Percentiles rank a stretch among this genome's conserved stretches.
phyloP scores from a whole-genome alignment of 805 yeast genomes.

The Candida takata region DNA sequence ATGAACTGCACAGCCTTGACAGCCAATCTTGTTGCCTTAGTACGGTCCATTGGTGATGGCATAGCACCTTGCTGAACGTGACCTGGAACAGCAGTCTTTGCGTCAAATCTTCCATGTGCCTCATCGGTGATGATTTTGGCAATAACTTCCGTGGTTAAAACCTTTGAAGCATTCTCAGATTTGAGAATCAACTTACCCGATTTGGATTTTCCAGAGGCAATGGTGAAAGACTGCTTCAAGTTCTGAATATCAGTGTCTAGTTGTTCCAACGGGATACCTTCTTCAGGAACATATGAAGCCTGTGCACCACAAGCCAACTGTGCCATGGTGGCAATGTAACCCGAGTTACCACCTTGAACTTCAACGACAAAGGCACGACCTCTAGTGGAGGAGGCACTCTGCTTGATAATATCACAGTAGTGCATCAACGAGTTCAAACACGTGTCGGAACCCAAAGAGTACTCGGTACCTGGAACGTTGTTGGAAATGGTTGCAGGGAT shows the following conservation, averaged over 20 bases:
- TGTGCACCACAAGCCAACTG: slow-evolving; percentile 68
- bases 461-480: slow-evolving; percentile 78
- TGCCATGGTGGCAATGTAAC: slow-evolving; percentile 65
- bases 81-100: slow-evolving; percentile 78
- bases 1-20: slow-evolving; percentile 64
- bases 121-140: slow-evolving; percentile 63
- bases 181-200: slow-evolving; percentile 65
- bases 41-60: slow-evolving; percentile 74
- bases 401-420: slow-evolving; percentile 75
- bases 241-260: slow-evolving; percentile 59
- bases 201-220: slow-evolving; percentile 56
- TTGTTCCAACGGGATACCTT: slow-evolving; percentile 51
- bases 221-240: slow-evolving; percentile 51
- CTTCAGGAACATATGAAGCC: slow-evolving; percentile 73
- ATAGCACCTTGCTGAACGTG: slow-evolving; percentile 82
- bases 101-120: slow-evolving; percentile 60
- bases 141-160: slow-evolving; percentile 58
- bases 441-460: slow-evolving; percentile 70
- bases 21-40: slow-evolving; percentile 65
- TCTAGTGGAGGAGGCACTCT: slow-evolving; percentile 72
- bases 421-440: slow-evolving; percentile 63
- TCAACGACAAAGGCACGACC: slow-evolving; percentile 76
- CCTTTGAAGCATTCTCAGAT: slow-evolving; percentile 64
- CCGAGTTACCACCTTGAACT: slow-evolving; percentile 82
- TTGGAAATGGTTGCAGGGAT: slow-evolving; percentile 77